Conservation (phyloP, 352 stramenopile species). For the Phytophthora niederhauseri region DNA sequence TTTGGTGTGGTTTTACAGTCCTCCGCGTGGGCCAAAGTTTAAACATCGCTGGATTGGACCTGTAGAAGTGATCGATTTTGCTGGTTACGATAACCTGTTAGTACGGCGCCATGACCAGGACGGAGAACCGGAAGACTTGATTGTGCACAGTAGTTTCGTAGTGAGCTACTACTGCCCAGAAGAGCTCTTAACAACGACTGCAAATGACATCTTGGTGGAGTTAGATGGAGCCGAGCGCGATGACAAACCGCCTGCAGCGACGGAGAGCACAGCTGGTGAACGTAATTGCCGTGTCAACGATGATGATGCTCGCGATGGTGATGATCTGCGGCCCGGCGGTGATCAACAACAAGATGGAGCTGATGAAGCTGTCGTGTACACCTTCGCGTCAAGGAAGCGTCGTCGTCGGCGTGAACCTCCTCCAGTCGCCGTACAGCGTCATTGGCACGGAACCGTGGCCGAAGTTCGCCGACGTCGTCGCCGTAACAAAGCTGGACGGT, state of each 20-base stretch:
- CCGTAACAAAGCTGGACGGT: background rate
- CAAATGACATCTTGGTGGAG: background rate
- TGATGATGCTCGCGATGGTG: background rate
- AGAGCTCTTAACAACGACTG: background rate
- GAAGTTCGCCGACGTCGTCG: background rate
- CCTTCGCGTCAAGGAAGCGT: background rate
- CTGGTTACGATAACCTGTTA: background rate
- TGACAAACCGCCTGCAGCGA: background rate
- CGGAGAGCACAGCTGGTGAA: background rate
- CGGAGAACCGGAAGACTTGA: background rate
- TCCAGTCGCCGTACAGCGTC: background rate
- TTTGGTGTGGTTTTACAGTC: background rate
- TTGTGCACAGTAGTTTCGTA: background rate
- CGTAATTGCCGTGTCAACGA: background rate
- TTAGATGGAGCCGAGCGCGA: background rate
- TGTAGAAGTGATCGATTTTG: background rate
- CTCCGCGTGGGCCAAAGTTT: background rate
- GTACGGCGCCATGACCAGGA: background rate
- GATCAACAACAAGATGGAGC: background rate
- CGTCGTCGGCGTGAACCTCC: background rate
- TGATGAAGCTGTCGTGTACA: background rate
- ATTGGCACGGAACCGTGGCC: background rate
- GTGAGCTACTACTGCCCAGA: background rate
- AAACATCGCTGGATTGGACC: background rate
- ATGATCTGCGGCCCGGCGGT: background rate